Evolutionary conservation across 2,329 filamentous ascomycete genomes (phyloP), one percentile per base, ranked within the genome.

Genomic region (Pestalotiopsis sp.): DNA sequence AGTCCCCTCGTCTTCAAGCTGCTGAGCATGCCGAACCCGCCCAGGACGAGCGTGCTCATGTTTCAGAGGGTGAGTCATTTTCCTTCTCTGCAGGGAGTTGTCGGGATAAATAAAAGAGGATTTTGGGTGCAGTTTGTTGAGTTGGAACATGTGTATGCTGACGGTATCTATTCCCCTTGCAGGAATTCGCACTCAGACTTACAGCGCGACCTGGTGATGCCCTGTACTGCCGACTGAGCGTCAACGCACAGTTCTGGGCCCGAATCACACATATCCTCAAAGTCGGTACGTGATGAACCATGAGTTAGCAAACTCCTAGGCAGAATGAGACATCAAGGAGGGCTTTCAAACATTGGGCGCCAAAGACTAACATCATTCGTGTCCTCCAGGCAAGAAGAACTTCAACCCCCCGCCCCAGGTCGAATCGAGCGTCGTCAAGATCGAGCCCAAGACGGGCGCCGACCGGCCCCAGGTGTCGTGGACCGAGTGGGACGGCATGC

Each of bases 361-460:
- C 30, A n/a, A 6, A 52, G 44, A 52, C 44, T 52, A 7, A 52
- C n/a, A n/a, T 0, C 44, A 52, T 9, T 52, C 6, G 30, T 20
- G 17, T n/a, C 44, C 17, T n/a, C 2, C 20, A 52, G 44, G 44
- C 44, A 52, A 91, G 81, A 96, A 97, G 81, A 98, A 98, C 83
- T 99, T 98, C 86, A 94, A 93, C 70, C 96, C 96, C 0, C 95
- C 96, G 0, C 96, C 96, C 9, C 89, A 94, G 75, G 96, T 99
- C 68, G 96, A 99, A 80, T 93, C 90, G 7, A 94, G 92, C 68
- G 94, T 98, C 6, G 94, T 98, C 61, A 88, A 94, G 69, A 92
- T 98, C 72, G 93, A 95, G 76, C 94, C 94, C 24, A 97, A 98
- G 82, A 86, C 88, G 48, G 94, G 94, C 11, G 83, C 81, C 61